Evolutionary conservation across 2,329 filamentous ascomycete species (phyloP).

Genomic region (Phyllosticta ampelicida): DNA sequence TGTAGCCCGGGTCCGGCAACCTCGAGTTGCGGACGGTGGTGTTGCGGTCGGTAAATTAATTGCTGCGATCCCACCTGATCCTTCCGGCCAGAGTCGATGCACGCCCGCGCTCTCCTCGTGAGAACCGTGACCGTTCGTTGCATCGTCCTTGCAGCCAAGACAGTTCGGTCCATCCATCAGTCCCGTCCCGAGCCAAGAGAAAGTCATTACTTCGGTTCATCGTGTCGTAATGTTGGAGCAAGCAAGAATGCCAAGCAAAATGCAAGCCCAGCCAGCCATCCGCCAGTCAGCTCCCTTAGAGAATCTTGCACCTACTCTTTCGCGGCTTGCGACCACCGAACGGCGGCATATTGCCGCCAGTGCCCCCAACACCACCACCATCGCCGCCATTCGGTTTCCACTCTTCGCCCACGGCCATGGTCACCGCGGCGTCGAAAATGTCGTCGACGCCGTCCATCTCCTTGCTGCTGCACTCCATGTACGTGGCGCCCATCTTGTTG

Average conservation of each 20-base stretch:
- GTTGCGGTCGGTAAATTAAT: too few relatives aligned
- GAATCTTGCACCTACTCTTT: slow-evolving; percentile 29
- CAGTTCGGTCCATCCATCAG: background rate
- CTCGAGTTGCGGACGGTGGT: too few relatives aligned
- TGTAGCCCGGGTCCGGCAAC: too few relatives aligned
- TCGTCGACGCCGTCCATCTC: slow-evolving; percentile 94
- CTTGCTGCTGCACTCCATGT: slow-evolving; percentile 98
- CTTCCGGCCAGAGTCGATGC: background rate
- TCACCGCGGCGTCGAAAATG: slow-evolving; percentile 86
- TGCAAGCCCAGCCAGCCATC: background rate
- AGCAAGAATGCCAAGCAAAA: background rate
- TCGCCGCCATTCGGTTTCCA: slow-evolving; percentile 14
- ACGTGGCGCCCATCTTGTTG: slow-evolving; percentile 84
- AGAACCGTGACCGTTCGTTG: background rate
- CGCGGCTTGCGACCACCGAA: slow-evolving; percentile 26
- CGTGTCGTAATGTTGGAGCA: background rate
- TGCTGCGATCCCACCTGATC: too few relatives aligned
- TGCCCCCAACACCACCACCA: slow-evolving; percentile 8
- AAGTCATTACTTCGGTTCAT: background rate
- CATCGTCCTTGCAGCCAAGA: background rate
- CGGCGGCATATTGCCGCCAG: slow-evolving; percentile 10
- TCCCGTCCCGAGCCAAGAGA: background rate
- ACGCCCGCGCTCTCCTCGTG: background rate
- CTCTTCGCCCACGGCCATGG: slow-evolving; percentile 74
- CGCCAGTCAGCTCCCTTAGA: slow-evolving; percentile 18